Evolutionary conservation across 2,329 filamentous ascomycete species (phyloP).

Genomic region (Talaromyces amestolkiae): DNA sequence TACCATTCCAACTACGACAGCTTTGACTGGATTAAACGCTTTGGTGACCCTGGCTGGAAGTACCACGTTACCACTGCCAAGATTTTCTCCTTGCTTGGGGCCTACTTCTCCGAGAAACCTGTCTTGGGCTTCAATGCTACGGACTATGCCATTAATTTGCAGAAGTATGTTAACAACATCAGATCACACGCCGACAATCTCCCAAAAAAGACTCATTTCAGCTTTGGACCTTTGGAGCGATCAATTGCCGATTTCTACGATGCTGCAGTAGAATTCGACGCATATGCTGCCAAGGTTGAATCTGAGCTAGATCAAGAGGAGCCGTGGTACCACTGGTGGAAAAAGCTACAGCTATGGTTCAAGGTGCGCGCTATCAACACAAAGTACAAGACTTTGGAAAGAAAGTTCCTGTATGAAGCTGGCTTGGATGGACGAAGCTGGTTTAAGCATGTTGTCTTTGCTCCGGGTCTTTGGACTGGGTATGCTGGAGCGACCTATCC

Average conservation of each 20-base stretch:
- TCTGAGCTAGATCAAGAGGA: conserved; percentile 54
- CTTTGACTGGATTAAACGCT: conserved; percentile 78
- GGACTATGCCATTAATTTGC: conserved; percentile 61
- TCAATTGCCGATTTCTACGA: conserved; percentile 51
- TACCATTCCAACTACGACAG: conserved; percentile 85
- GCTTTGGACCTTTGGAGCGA: conserved; percentile 49
- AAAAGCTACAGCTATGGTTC: conserved; percentile 62
- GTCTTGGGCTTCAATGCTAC: conserved; percentile 64
- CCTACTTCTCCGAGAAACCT: conserved; percentile 60
- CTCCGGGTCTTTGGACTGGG: conserved; percentile 86
- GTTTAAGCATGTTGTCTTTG: conserved; percentile 96
- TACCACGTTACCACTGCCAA: conserved; percentile 65
- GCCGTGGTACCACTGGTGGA: conserved; percentile 77
- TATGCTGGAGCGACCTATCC: conserved; percentile 74
- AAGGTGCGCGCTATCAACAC: conserved; percentile 67
- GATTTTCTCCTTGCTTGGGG: conserved; percentile 61
- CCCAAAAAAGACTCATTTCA: conserved; percentile 29
- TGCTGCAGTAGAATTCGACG: conserved; percentile 53
- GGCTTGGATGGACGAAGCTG: conserved; percentile 77
- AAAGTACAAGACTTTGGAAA: conserved; percentile 81
- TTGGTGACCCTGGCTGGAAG: conserved; percentile 63
- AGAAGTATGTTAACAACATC: conserved; percentile 40
- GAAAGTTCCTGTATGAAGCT: conserved; percentile 70
- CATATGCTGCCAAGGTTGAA: conserved; percentile 46
- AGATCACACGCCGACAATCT: conserved; percentile 29